phyloP scores from a whole-genome alignment of 305 asterid genomes.

The Rubia peregrina region DNA sequence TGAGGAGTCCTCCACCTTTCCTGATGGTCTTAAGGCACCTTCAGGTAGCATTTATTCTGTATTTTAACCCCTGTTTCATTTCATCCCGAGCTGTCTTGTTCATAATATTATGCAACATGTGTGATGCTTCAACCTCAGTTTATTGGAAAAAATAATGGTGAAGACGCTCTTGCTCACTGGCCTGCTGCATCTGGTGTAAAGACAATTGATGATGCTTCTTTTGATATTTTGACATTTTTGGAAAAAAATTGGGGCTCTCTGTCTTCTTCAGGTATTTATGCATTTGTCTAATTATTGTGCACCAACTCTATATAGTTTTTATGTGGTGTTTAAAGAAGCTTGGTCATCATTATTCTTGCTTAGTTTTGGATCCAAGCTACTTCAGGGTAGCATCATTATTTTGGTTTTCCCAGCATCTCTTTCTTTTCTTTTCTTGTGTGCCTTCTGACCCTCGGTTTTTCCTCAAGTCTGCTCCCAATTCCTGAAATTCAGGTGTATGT shows the following conservation, averaged over 20 bases:
- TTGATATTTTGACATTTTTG: slow-evolving; percentile 70
- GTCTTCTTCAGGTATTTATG: slow-evolving; percentile 62
- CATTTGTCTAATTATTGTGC: slow-evolving; percentile 17
- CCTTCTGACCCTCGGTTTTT: not conserved
- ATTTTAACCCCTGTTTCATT: slow-evolving; percentile 16
- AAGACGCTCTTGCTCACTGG: slow-evolving; percentile 96
- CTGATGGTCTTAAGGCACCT: slow-evolving; percentile 66
- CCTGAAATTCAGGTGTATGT: not conserved
- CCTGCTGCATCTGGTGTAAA: slow-evolving; percentile 67
- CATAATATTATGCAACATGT: not conserved
- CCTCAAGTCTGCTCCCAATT: not conserved
- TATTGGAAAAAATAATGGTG: slow-evolving; percentile 81
- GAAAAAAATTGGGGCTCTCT: slow-evolving; percentile 66
- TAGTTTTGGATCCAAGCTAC: too few relatives aligned
- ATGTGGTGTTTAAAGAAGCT: not conserved
- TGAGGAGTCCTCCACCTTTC: slow-evolving; percentile 89
- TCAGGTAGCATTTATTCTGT: slow-evolving; percentile 44
- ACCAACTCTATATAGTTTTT: slow-evolving; percentile 9
- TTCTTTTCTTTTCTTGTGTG: not conserved
- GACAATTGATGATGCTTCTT: slow-evolving; percentile 84
- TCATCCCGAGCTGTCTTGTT: not conserved
- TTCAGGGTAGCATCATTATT: too few relatives aligned
- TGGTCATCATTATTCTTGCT: not conserved
- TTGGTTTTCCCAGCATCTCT: too few relatives aligned
- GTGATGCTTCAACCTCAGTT: slow-evolving; percentile 34